Evolutionary conservation across 805 yeast species (phyloP).

Genomic region (Metschnikowia matae): DNA sequence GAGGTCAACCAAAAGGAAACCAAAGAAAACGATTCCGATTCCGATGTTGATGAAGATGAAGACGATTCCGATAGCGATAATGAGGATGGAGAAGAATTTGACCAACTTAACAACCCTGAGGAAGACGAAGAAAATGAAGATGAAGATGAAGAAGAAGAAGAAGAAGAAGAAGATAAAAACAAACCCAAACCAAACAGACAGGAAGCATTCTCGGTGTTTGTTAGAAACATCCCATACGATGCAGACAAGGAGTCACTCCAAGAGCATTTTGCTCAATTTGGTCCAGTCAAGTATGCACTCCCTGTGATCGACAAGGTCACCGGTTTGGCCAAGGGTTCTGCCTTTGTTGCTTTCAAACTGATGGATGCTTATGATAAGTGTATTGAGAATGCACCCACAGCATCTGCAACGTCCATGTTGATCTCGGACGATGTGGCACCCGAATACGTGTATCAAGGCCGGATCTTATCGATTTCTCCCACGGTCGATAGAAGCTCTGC

Average conservation of each 20-base stretch:
- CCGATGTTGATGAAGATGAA: slow-evolving; percentile 24
- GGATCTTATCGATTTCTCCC: slow-evolving; percentile 77
- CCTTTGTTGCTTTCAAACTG: slow-evolving; percentile 79
- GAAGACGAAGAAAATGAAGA: slow-evolving; percentile 26
- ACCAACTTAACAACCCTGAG: slow-evolving; percentile 25
- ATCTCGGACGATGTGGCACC: slow-evolving; percentile 92
- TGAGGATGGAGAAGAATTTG: slow-evolving; percentile 27
- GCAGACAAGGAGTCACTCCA: slow-evolving; percentile 75
- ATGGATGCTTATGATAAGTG: slow-evolving; percentile 65
- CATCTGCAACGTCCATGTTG: slow-evolving; percentile 57
- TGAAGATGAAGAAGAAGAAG: slow-evolving; percentile 16
- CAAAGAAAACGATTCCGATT: slow-evolving; percentile 32
- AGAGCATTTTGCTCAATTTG: slow-evolving; percentile 79
- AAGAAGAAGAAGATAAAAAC: slow-evolving; percentile 22
- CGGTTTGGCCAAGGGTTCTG: slow-evolving; percentile 89
- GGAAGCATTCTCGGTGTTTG: slow-evolving; percentile 72
- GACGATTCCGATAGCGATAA: slow-evolving; percentile 31
- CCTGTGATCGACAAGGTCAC: slow-evolving; percentile 87
- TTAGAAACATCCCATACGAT: slow-evolving; percentile 92
- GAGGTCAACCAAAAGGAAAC: slow-evolving; percentile 34
- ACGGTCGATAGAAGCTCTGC: slow-evolving; percentile 90
- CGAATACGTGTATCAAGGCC: slow-evolving; percentile 85
- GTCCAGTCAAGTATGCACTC: slow-evolving; percentile 85
- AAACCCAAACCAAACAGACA: slow-evolving; percentile 51
- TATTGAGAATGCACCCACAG: slow-evolving; percentile 72